Base-by-base conservation (phyloP, 225 moss, liverwort and hornwort species). In the Polytrichum commune region DNA sequence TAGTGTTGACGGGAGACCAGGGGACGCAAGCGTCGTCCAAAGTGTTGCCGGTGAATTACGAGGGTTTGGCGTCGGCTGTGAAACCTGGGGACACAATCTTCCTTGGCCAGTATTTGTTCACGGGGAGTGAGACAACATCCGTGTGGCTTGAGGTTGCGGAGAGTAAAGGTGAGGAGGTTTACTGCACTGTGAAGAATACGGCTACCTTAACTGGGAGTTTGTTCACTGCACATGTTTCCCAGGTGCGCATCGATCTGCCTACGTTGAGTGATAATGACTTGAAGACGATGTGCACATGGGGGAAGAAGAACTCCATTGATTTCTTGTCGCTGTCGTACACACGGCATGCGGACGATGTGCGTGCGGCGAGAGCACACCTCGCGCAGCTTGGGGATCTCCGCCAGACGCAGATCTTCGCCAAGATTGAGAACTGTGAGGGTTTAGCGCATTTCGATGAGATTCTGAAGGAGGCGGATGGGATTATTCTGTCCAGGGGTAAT, bases 401-500 rank as follows among this genome's bases (percentile, higher is more conserved):
- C 18, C 88, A 88, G 70, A 85, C 85, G 9, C 88, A 88, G 76
- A 82, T 88, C 19, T 88, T 85, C 55, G 88, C 88, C 7, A 88
- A 88, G 73, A 84, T 88, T 26, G 87, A 88, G 81, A 88, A 84
- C 7, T 77, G 78, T 38, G 87, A 96, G 79, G 96, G 93, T 29
- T 78, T 95, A 77, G 89, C 77, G 19, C 91, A 95, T 23, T 95
- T 95, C 55, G 95, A 95, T 74, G 91, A 91, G 8, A 93, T 95
- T 69, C 75, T 95, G 70, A 74, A 88, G 66, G 93, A 90, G 74
- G 86, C 93, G 0, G 93, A 95, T 76, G 95, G 95, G 46, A 91
- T 95, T 26, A 93, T 95, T 33, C 81, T 95, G 9, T 95, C 93
- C 55, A 90, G 95, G 68, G 95, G 95, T 23, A 91, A 95, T 70